Evolutionary conservation across 306 rosid genomes (phyloP).

Genomic region (Boehmeria nivea): DNA sequence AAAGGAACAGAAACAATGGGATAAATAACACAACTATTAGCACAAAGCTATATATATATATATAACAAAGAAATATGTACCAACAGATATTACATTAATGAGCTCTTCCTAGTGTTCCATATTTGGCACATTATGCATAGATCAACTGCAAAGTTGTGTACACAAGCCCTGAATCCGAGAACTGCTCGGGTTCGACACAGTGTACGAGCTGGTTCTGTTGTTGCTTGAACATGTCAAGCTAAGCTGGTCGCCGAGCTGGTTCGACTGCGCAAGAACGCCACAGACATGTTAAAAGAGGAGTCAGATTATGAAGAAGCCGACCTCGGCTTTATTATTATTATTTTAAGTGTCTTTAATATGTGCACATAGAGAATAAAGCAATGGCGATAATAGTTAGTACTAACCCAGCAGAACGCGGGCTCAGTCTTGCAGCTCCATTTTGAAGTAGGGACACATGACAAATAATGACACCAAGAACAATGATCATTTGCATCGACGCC

Average conservation of each 20-base stretch:
- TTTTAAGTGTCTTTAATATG: no score
- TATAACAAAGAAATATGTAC: slow-evolving; percentile 18
- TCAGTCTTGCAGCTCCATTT: slow-evolving; percentile 84
- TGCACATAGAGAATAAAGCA: neutral
- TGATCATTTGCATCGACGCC: slow-evolving; percentile 79
- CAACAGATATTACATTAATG: slow-evolving; percentile 20
- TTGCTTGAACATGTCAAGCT: slow-evolving; percentile 74
- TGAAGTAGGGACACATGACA: slow-evolving; percentile 94
- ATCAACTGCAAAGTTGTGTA: slow-evolving; percentile 61
- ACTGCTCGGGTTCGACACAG: slow-evolving; percentile 36
- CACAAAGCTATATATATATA: no score
- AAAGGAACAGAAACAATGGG: slow-evolving; percentile 7
- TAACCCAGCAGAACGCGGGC: slow-evolving; percentile 69
- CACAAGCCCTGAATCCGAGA: slow-evolving; percentile 76
- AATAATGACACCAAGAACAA: slow-evolving; percentile 98
- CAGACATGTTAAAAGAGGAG: neutral
- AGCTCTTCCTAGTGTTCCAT: slow-evolving; percentile 15
- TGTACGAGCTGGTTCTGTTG: slow-evolving; percentile 48
- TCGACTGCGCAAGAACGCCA: slow-evolving; percentile 47
- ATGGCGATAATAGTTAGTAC: slow-evolving; percentile 5
- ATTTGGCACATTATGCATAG: neutral
- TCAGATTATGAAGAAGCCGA: slow-evolving; percentile 21
- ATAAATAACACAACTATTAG: neutral
- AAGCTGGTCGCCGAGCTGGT: slow-evolving; percentile 63
- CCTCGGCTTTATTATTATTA: no score